Percentiles rank a stretch among this genome's conserved stretches.
These are phyloP conservation scores for Chaetomium tenue DNA, from an alignment of 495 filamentous ascomycete genomes.

Conservation along the genomic window DNA sequence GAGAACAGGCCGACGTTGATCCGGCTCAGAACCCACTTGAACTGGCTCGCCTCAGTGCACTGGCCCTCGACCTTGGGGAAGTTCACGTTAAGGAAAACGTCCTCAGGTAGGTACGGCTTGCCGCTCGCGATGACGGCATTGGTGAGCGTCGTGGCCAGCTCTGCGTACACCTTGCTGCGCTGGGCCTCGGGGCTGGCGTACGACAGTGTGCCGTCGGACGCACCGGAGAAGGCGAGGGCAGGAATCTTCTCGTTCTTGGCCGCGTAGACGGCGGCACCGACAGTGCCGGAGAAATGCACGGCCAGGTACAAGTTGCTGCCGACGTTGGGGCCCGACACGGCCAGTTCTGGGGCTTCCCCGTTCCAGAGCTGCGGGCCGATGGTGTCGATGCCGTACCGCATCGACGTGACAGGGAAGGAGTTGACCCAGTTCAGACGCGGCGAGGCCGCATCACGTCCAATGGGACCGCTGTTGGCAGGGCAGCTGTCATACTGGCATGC, in stretches of 20 bases:
- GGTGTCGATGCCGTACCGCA: constrained; percentile 60
- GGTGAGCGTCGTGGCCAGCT: constrained; percentile 58
- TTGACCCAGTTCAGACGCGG: constrained; percentile 68
- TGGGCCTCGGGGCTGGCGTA: constrained; percentile 48
- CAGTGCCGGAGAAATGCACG: constrained; percentile 60
- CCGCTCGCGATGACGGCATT: constrained; percentile 52
- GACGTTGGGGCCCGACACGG: constrained; percentile 64
- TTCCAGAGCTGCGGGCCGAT: constrained; percentile 53
- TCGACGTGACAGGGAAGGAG: constrained; percentile 63
- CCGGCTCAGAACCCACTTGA: constrained; percentile 60
- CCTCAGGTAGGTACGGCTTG: constrained; percentile 58
- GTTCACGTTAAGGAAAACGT: constrained; percentile 67
- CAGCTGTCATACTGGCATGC: constrained; percentile 61
- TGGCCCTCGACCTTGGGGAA: constrained; percentile 51
- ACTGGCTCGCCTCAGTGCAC: constrained; percentile 50
- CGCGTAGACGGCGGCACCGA: constrained; percentile 59
- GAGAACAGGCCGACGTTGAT: constrained; percentile 55
- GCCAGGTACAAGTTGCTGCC: constrained; percentile 56
- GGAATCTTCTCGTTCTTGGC: constrained; percentile 54
- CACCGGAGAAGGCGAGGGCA: constrained; percentile 62
- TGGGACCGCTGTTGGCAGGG: constrained; percentile 52
- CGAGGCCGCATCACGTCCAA: constrained; percentile 55
- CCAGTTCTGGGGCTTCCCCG: constrained; percentile 53
- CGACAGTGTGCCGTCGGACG: constrained; percentile 48
- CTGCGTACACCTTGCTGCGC: constrained; percentile 59